Conservation (phyloP, 2,329 filamentous ascomycete species). For the Blumeria graminis region DNA sequence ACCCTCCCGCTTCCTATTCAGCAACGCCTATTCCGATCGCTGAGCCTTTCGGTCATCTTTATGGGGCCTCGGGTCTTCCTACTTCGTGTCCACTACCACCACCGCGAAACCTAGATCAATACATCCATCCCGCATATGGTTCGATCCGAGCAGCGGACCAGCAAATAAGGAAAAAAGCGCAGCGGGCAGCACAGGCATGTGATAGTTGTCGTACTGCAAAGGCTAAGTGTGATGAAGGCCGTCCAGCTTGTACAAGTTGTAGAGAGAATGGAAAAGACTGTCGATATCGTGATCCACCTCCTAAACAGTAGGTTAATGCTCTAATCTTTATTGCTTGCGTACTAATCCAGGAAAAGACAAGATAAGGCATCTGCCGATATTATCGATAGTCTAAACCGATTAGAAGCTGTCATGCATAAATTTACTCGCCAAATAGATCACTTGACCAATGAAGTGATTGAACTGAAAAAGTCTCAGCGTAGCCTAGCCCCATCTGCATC, state of each 20-base stretch:
- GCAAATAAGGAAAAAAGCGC: slow-evolving; percentile 11
- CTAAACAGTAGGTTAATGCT: slow-evolving; percentile 48
- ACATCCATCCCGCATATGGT: slow-evolving; percentile 8
- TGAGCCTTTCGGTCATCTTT: slow-evolving; percentile 5
- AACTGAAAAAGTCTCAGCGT: slow-evolving; percentile 1
- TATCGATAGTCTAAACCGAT: slow-evolving; percentile 21
- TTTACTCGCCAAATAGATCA: slow-evolving; percentile 2
- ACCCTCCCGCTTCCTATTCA: slow-evolving; percentile 6
- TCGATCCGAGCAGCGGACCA: slow-evolving; percentile 3
- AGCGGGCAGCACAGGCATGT: slow-evolving; percentile 41
- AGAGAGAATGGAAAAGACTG: slow-evolving; percentile 66
- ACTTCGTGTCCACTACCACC: not conserved
- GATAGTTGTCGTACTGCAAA: slow-evolving; percentile 72
- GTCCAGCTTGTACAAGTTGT: slow-evolving; percentile 56
- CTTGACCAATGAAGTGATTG: slow-evolving; percentile 4
- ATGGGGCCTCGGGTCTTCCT: slow-evolving; percentile 6
- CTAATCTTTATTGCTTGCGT: not conserved
- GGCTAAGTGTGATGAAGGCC: slow-evolving; percentile 74
- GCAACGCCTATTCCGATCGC: slow-evolving; percentile 11
- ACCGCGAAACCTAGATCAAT: slow-evolving; percentile 8
- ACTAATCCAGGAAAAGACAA: slow-evolving; percentile 11
- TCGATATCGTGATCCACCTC: slow-evolving; percentile 73
- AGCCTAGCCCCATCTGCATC: not conserved
- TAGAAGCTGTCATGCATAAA: slow-evolving; percentile 5
- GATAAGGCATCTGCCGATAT: slow-evolving; percentile 38